Conservation (phyloP, 2,329 filamentous ascomycete genomes). For the Fusarium anthophilum region DNA sequence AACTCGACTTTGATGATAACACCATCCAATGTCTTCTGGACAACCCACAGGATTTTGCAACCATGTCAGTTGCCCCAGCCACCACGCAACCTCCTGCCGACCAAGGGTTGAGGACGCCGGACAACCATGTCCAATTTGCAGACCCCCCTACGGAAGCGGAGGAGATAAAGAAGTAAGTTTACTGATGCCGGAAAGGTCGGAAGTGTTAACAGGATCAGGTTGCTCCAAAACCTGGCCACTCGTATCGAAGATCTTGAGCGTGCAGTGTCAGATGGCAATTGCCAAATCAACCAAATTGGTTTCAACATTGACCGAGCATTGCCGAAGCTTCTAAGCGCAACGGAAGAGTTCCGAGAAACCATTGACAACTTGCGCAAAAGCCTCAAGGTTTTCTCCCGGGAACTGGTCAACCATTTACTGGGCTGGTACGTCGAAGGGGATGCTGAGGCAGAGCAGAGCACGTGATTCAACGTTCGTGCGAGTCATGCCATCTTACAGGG, state of each 20-base stretch:
- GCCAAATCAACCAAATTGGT: neutral
- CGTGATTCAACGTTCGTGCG: neutral
- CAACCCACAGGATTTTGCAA: neutral
- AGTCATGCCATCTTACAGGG: neutral
- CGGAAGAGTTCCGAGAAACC: constrained; percentile 3
- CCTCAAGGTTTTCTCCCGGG: constrained; percentile 3
- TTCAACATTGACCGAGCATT: constrained; percentile 4
- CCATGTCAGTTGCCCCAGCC: neutral
- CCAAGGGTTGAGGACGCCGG: neutral
- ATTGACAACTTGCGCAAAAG: constrained; percentile 8
- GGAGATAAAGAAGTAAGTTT: neutral
- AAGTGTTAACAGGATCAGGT: neutral
- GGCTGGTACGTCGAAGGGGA: neutral
- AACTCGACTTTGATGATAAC: neutral
- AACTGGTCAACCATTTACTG: constrained; percentile 6
- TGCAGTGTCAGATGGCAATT: neutral
- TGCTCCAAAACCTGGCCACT: neutral
- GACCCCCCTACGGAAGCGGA: neutral
- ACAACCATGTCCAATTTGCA: neutral
- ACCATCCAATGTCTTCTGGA: neutral
- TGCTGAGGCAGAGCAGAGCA: constrained; percentile 1
- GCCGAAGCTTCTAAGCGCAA: neutral
- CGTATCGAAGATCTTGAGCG: constrained; percentile 2
- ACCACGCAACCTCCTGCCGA: neutral
- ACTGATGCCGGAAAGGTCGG: too few species aligned